Conservation (phyloP, 1,284 basidiomycete genomes). For the Cutaneotrichosporon cyanovorans region DNA sequence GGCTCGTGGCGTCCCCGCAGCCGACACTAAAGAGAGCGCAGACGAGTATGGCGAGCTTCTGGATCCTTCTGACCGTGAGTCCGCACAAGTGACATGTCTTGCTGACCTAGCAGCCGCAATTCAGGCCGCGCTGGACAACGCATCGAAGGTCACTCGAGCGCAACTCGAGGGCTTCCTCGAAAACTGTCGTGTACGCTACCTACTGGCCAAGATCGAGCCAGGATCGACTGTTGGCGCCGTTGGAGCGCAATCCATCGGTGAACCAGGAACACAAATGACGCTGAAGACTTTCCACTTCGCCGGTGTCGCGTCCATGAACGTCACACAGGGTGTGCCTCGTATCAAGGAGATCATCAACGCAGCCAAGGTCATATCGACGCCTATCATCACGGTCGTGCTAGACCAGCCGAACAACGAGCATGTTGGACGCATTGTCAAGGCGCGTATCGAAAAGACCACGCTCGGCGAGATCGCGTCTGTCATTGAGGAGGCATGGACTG, state of each 20-base stretch:
- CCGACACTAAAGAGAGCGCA: conserved; percentile 58
- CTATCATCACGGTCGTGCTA: conserved; percentile 94
- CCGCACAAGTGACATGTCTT: background rate
- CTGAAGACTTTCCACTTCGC: conserved; percentile 99
- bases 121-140: conserved; percentile 73
- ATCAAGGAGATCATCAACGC: conserved; percentile 96
- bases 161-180: conserved; percentile 76
- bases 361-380: conserved; percentile 91
- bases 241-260: conserved; percentile 97
- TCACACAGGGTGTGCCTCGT: conserved; percentile 96
- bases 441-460: conserved; percentile 88
- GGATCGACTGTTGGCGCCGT: conserved; percentile 97
- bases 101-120: conserved; percentile 40
- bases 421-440: conserved; percentile 95
- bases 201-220: conserved; percentile 90
- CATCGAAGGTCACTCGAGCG: conserved; percentile 74
- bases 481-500: conserved; percentile 93
- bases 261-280: conserved; percentile 99
- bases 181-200: conserved; percentile 83
- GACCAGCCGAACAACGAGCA: conserved; percentile 75
- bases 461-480: conserved; percentile 90
- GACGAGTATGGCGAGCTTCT: conserved; percentile 48
- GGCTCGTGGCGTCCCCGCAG: conserved; percentile 69
- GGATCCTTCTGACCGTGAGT: conserved; percentile 32
- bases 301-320: conserved; percentile 99